Evolutionary conservation across 306 rosid genomes (phyloP).

Genomic region (Sophora flavescens): DNA sequence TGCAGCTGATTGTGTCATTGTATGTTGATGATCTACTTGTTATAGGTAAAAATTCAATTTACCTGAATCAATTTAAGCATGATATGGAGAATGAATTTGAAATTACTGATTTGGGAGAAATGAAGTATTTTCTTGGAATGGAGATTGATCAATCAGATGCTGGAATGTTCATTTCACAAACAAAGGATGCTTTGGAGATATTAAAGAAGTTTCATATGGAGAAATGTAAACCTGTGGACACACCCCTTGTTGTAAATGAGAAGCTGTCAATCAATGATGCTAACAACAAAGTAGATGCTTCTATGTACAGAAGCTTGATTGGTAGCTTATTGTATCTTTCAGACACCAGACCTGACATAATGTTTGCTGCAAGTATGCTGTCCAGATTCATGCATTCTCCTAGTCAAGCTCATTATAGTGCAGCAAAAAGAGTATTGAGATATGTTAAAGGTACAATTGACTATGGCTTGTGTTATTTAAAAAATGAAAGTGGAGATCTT

Average conservation of each 20-base stretch:
- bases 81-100: too few species aligned
- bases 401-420: background rate
- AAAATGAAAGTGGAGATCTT: background rate
- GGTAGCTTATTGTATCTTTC: background rate
- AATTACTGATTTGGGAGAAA: too few species aligned
- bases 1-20: too few species aligned
- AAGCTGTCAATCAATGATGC: background rate
- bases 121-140: too few species aligned
- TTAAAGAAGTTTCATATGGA: background rate
- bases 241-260: background rate
- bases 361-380: background rate
- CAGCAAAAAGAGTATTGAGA: background rate
- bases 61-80: too few species aligned
- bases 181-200: background rate
- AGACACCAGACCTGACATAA: background rate
- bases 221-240: background rate
- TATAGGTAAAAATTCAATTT: too few species aligned
- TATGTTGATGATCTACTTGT: too few species aligned
- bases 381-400: conserved; percentile 3
- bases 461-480: background rate
- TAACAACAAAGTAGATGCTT: background rate
- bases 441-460: background rate
- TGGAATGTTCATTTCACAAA: too few species aligned
- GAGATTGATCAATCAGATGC: too few species aligned
- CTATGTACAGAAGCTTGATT: conserved; percentile 1